Evolutionary conservation across 2,329 filamentous ascomycete species (phyloP).

Genomic region (Chrysoporthe cubensis): DNA sequence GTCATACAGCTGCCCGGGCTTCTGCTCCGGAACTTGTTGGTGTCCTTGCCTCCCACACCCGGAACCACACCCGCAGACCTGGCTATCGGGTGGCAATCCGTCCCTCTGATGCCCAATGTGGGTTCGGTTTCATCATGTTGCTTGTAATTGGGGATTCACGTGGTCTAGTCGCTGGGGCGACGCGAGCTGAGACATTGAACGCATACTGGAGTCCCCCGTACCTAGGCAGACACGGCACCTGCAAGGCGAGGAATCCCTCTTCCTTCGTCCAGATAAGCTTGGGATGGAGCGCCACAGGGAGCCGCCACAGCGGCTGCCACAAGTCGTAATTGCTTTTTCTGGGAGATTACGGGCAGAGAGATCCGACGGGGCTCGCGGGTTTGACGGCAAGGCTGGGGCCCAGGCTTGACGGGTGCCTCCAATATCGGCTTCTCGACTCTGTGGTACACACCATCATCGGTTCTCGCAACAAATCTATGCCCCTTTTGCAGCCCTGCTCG

Average conservation of each 20-base stretch:
- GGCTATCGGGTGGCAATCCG: no score
- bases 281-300: neutral
- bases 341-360: neutral
- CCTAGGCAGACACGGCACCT: no score
- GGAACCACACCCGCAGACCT: no score
- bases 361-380: neutral
- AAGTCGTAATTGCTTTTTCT: neutral
- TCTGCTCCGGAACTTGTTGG: no score
- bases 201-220: no score
- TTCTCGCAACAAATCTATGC: neutral
- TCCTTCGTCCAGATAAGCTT: neutral
- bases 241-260: neutral
- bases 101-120: no score
- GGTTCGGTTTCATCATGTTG: no score
- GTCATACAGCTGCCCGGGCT: no score
- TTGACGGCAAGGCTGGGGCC: neutral
- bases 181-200: neutral
- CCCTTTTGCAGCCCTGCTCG: neutral
- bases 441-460: neutral
- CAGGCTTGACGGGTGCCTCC: neutral
- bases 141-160: neutral
- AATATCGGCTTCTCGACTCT: neutral
- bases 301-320: neutral
- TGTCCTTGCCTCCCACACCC: no score
- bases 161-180: neutral